A percentile compares a stretch with the other conserved stretches of the same genome.
Evolutionary conservation across 2,329 filamentous ascomycete genomes (phyloP).

Genomic region (Aureobasidium lini): DNA sequence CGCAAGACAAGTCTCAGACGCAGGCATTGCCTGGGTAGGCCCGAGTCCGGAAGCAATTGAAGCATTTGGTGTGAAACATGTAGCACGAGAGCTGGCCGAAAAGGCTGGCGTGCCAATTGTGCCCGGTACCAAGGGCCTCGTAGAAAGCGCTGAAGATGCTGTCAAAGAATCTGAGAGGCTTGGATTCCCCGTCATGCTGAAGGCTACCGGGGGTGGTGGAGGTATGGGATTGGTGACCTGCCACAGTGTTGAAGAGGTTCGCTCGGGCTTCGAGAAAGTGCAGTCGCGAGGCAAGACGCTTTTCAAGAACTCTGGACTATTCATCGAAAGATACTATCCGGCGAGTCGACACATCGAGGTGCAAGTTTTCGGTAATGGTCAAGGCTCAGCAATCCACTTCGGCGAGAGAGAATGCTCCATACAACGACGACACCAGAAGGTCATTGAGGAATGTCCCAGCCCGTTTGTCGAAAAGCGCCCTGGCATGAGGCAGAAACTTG

Average conservation of each 20-base stretch:
- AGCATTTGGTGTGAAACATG: slow-evolving; percentile 53
- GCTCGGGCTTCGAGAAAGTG: slow-evolving; percentile 51
- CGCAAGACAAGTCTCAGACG: slow-evolving; percentile 44
- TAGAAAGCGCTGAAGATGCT: slow-evolving; percentile 42
- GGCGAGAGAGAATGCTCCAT: slow-evolving; percentile 85
- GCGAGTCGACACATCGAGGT: slow-evolving; percentile 81
- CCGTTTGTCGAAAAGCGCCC: slow-evolving; percentile 50
- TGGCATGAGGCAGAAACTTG: slow-evolving; percentile 54
- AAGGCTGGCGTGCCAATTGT: slow-evolving; percentile 48
- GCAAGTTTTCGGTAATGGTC: slow-evolving; percentile 78
- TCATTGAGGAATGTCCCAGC: slow-evolving; percentile 81
- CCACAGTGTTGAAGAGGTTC: slow-evolving; percentile 59
- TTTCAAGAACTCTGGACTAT: slow-evolving; percentile 77
- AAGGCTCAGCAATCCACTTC: slow-evolving; percentile 72
- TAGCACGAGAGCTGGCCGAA: slow-evolving; percentile 46
- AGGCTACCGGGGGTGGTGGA: slow-evolving; percentile 55
- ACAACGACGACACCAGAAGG: slow-evolving; percentile 82
- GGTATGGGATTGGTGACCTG: slow-evolving; percentile 82
- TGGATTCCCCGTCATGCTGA: slow-evolving; percentile 50
- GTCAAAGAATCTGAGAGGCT: slow-evolving; percentile 36
- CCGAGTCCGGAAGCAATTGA: slow-evolving; percentile 48
- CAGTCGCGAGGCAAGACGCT: slow-evolving; percentile 68
- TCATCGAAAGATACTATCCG: slow-evolving; percentile 77
- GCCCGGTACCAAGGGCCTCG: slow-evolving; percentile 45
- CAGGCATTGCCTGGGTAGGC: slow-evolving; percentile 53